Conservation (phyloP, 108 stramenopile genomes). For the Aurantiochytrium sp. region DNA sequence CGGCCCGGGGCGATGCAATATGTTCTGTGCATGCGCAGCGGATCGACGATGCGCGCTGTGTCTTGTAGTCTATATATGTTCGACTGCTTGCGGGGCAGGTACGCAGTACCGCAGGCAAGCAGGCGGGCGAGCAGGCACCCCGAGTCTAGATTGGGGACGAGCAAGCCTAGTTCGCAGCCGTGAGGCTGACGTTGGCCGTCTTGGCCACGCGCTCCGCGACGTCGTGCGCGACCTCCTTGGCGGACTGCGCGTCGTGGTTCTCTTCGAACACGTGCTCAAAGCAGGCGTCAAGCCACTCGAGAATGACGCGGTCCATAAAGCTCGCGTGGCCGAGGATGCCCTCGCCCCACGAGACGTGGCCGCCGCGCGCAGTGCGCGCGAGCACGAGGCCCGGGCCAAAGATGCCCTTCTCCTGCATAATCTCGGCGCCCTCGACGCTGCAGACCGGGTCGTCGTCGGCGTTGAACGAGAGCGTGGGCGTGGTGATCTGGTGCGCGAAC, state of each 20-base stretch:
- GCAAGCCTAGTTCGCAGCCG: no score
- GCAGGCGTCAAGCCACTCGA: conserved; percentile 16
- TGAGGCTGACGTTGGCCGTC: background rate
- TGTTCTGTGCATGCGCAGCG: no score
- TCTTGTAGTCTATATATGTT: background rate
- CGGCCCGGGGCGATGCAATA: no score
- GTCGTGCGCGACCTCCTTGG: background rate
- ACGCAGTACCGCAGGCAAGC: no score
- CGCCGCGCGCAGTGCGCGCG: conserved; percentile 1
- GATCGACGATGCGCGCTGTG: no score
- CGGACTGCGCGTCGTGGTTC: background rate
- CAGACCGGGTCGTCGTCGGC: conserved; percentile 38
- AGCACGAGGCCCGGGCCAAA: background rate
- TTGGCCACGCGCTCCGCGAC: background rate
- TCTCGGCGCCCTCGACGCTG: background rate
- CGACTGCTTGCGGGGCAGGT: background rate
- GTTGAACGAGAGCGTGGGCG: background rate
- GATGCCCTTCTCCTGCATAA: background rate
- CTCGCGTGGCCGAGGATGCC: background rate
- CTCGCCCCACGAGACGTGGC: conserved; percentile 1
- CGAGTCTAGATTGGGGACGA: no score
- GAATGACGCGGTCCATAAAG: conserved; percentile 24
- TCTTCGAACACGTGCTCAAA: background rate
- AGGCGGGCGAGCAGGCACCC: no score
- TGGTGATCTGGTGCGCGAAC: background rate